Percentiles rank a stretch among this genome's conserved stretches.
phyloP scores from a whole-genome alignment of 805 yeast genomes.

The Zygosaccharomyces pseudorouxii region DNA sequence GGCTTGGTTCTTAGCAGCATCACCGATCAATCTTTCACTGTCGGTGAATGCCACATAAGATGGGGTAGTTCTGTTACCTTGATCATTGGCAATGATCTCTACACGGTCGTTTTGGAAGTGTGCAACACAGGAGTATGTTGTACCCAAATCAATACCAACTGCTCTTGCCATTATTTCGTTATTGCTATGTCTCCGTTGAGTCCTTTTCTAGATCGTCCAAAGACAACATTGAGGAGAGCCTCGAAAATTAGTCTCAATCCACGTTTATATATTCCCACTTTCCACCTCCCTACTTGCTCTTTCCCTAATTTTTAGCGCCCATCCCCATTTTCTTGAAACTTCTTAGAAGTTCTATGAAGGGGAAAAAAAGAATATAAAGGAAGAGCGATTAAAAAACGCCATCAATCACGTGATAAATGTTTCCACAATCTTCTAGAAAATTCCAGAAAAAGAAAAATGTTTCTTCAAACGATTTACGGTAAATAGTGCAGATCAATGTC shows the following conservation, averaged over 20 bases:
- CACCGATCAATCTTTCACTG: conserved; percentile 90
- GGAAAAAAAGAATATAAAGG: too few species aligned
- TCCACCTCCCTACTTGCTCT: conserved; percentile 5
- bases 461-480: neutral
- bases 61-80: conserved; percentile 97
- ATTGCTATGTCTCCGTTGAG: neutral
- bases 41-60: conserved; percentile 94
- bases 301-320: conserved; percentile 7
- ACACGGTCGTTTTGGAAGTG: conserved; percentile 89
- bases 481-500: neutral
- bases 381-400: too few species aligned
- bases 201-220: neutral
- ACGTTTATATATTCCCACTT: conserved; percentile 5
- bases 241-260: neutral
- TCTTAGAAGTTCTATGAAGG: conserved; percentile 5
- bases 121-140: conserved; percentile 94
- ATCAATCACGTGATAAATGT: neutral
- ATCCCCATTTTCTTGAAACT: conserved; percentile 8
- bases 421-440: conserved; percentile 3
- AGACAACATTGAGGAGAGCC: neutral
- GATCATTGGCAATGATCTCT: conserved; percentile 95
- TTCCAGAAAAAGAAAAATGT: neutral
- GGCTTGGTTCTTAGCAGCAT: conserved; percentile 97
- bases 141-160: conserved; percentile 78
- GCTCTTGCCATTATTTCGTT: conserved; percentile 43